Percentiles rank a stretch among this genome's conserved stretches.
Conservation (phyloP, 2,329 filamentous ascomycete species). For the Fusarium sp. region DNA sequence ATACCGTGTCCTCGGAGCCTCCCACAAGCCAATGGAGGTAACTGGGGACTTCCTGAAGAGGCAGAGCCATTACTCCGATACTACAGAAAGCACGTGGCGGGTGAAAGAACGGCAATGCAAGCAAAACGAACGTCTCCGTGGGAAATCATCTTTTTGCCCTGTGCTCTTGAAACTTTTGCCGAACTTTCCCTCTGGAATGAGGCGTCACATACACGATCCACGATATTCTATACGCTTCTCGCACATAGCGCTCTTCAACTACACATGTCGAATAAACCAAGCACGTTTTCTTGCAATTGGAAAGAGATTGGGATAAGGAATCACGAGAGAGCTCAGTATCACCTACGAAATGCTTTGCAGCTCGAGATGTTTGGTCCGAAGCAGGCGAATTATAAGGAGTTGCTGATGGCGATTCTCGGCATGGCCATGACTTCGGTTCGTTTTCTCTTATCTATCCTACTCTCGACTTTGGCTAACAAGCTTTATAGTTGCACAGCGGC, state of each 20-base stretch:
- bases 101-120: conserved; percentile 44
- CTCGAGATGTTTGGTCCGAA: conserved; percentile 49
- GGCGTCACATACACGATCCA: conserved; percentile 53
- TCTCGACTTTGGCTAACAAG: background rate
- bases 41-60: conserved; percentile 31
- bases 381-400: conserved; percentile 57
- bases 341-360: conserved; percentile 50
- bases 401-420: conserved; percentile 57
- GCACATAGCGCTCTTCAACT: conserved; percentile 59
- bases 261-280: conserved; percentile 34
- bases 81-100: conserved; percentile 45
- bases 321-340: conserved; percentile 48
- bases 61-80: conserved; percentile 46
- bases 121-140: conserved; percentile 55
- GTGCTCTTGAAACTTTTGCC: conserved; percentile 56
- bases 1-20: conserved; percentile 8
- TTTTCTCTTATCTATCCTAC: accelerated
- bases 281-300: conserved; percentile 37
- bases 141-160: conserved; percentile 57
- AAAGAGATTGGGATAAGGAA: conserved; percentile 46
- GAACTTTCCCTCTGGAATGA: conserved; percentile 56
- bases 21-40: background rate
- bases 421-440: conserved; percentile 43
- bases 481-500: conserved; percentile 29
- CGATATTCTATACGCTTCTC: conserved; percentile 55